phyloP scores from a whole-genome alignment of 371 early-diverging fungal species.

The Rhizopus delemar region DNA sequence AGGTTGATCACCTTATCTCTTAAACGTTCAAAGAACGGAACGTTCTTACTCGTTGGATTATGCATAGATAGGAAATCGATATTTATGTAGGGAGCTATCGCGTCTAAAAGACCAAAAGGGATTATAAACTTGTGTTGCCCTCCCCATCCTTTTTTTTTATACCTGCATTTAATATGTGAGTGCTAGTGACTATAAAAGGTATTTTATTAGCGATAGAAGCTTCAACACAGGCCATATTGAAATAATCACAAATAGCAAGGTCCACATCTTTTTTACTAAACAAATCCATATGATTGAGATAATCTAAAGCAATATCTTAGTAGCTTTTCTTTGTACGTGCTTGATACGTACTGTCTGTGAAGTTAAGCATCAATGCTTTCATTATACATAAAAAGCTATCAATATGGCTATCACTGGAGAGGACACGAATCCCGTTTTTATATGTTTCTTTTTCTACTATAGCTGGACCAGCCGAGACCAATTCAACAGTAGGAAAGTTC shows the following conservation, averaged over 20 bases:
- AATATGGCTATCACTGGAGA: too few relatives aligned
- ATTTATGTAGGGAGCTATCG: slow-evolving; percentile 30
- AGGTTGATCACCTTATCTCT: slow-evolving; percentile 19
- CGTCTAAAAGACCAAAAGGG: slow-evolving; percentile 10
- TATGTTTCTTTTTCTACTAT: not conserved
- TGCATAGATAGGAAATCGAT: slow-evolving; percentile 3
- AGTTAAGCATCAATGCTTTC: too few relatives aligned
- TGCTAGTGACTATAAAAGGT: slow-evolving; percentile 11
- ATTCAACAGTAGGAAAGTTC: slow-evolving; percentile 15
- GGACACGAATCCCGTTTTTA: too few relatives aligned
- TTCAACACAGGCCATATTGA: slow-evolving; percentile 12
- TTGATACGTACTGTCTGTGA: not conserved
- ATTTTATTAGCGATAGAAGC: slow-evolving; percentile 3
- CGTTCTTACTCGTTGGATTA: slow-evolving; percentile 19
- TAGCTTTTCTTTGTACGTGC: too few relatives aligned
- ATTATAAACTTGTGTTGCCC: not conserved
- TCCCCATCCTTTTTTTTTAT: not conserved
- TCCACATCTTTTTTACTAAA: slow-evolving; percentile 7
- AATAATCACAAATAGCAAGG: slow-evolving; percentile 13
- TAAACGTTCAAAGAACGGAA: slow-evolving; percentile 19
- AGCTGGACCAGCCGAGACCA: slow-evolving; percentile 14
- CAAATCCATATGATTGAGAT: not conserved
- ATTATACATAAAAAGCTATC: too few relatives aligned
- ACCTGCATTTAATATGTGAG: not conserved
- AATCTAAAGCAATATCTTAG: not conserved